Base-by-base conservation (phyloP, 768 basidiomycete species). In the Phaffia australis region DNA sequence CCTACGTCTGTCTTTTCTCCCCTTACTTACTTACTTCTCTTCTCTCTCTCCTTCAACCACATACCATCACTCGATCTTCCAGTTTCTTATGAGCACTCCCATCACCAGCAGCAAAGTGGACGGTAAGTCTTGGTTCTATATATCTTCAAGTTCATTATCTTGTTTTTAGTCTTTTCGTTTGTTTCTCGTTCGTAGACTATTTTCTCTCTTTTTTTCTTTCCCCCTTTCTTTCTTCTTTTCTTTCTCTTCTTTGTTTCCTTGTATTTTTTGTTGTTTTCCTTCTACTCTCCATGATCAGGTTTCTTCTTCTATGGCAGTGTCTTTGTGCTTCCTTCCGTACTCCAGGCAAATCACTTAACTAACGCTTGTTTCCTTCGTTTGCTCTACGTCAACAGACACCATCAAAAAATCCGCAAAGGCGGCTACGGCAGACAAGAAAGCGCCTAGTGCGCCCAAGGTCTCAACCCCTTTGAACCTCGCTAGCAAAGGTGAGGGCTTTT, bases 101-200 rank as follows among this genome's bases (percentile, higher is more conserved):
- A 46, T 61, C 55, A 35, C 56, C 60, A 30, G 49, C 16, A 75
- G 75, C 75, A 75, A 73, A 74, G 73, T 75, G 71, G 73, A 73
- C 72, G 70, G 76, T 77, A 56, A 65, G 76, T 73, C 51, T 27
- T 50, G 29, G 27, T 46, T 54, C 54, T 19, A 3, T 47, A 51
- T 18, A 21, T 14, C 27, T 23, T 35, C n/a, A 49, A 42, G n/a
- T 63, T 60, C 3, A 18, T 14, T 42, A 8, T 35, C 11, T 54
- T 14, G 48, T 42, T 29, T 27, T 4, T 19, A 35, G 19, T 27
- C 55, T 2, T 51, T 3, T 29, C 21, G 23, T 48, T 32, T 54
- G 46, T 65, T 55, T 25, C 51, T 64, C 35, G 23, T 52, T 47
- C 58, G 35, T 56, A 25, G 46, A 57, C 56, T 42, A 42, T 42